Evolutionary conservation across 2,329 filamentous ascomycete genomes (phyloP), one percentile per base, ranked within the genome.

Genomic region (Aureobasidium sp.): DNA sequence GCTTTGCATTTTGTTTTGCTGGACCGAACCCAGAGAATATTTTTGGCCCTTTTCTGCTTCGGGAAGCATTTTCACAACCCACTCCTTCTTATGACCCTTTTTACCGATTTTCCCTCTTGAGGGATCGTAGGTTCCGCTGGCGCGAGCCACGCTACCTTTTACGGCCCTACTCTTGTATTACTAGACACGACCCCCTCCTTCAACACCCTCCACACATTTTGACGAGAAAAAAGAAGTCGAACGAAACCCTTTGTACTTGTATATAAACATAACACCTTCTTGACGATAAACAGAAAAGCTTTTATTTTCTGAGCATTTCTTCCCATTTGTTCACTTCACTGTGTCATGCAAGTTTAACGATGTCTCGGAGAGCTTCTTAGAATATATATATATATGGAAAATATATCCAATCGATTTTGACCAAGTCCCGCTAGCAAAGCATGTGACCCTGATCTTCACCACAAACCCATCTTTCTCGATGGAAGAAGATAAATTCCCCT

Each of bases 171-270:
- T 24, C 37, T 33, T 60, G 57, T 60, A 60, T 42, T 50, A 60
- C 24, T 60, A 60, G 57, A 49, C 44, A 60, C 47, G 57, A 60
- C 45, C 57, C 33, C 29, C 37, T n/a, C 35, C 45, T 15, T 60
- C 35, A 12, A 17, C 37, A 40, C 14, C 50, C 15, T 54, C 31
- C 39, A 33, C 27, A 39, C 53, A 22, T 39, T 33, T 22, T 48
- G 54, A 58, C 42, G 42, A 58, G 54, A 58, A 40, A 56, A 58
- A 58, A 48, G 40, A 58, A 35, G 39, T 29, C 53, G 39, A 39
- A 58, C 54, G 54, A 58, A 58, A 58, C 48, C 22, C 14, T 19
- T 58, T 58, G 54, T 58, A 58, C 54, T 48, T 58, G 54, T 58
- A 58, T 37, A 58, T 58, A 58, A 57, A 40, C 27, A 57, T 45